Evolutionary conservation across 2,329 filamentous ascomycete species (phyloP), one percentile per base, ranked within the genome.

Genomic region (Diaporthe sp.): DNA sequence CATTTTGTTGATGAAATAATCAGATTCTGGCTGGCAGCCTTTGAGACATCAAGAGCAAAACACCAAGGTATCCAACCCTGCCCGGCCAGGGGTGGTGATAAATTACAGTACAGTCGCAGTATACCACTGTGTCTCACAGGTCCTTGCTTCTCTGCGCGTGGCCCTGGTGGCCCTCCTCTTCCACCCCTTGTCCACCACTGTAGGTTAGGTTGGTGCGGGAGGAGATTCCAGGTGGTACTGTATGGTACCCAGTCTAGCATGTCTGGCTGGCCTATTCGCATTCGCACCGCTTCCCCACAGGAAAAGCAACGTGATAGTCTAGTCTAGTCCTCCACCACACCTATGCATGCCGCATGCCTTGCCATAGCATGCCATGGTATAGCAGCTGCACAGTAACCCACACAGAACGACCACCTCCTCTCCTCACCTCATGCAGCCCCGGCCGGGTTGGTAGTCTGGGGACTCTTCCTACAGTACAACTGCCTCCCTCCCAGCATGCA

Each of bases 221-320:
- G 65, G 55, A 55, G 65, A 68, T 20, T 39, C 63, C 44, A 68
- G 47, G 44, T 53, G 34, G 63, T 68, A 68, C 31, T 39, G 31
- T 8, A 49, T 20, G 10, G 42, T 37, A 49, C 47, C 47, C n/a
- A 68, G 65, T 68, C 65, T 34, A 17, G 61, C 42, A 65, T 7
- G 17, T 34, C 42, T n/a, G 34, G 47, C 65, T 28, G 65, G 47
- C 65, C 65, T 68, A 68, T 39, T 53, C 65, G 31, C 28, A 15
- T 53, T 68, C 44, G 47, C 10, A 34, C 31, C 15, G 31, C 47
- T 68, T 68, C 65, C 65, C 65, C 65, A 68, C 63, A 68, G 47
- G 22, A 68, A 53, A 53, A 31, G 60, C 65, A 68, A 68, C 47
- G 65, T 68, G 47, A 68, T 68, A 53, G 65, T 28, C 55, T 58